Evolutionary conservation across 2,329 filamentous ascomycete genomes (phyloP).

Genomic region (Aspergillus cejpii): DNA sequence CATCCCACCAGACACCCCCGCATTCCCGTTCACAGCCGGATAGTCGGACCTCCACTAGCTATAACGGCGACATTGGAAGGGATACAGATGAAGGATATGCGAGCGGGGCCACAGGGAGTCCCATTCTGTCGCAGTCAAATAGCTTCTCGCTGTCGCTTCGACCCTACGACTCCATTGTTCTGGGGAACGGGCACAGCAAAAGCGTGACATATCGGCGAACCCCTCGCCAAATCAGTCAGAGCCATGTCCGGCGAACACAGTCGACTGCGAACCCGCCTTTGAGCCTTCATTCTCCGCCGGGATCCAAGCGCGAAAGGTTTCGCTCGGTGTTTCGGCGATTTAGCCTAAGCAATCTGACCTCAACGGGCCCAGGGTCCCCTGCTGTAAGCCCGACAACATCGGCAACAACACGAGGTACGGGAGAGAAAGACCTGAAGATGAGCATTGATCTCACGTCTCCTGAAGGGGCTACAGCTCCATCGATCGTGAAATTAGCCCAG

Average conservation of each 20-base stretch:
- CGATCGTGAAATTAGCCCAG: constrained; percentile 35
- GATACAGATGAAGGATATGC: constrained; percentile 27
- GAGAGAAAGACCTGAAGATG: constrained; percentile 23
- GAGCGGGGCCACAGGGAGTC: constrained; percentile 17
- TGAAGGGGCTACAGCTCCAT: constrained; percentile 26
- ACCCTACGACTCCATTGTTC: constrained; percentile 12
- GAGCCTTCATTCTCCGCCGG: constrained; percentile 6
- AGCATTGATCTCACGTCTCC: constrained; percentile 33
- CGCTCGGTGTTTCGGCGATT: constrained; percentile 16
- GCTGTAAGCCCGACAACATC: constrained; percentile 10
- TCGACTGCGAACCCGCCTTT: constrained; percentile 12
- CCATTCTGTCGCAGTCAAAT: constrained; percentile 9
- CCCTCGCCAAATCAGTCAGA: constrained; percentile 3
- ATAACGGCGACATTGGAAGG: constrained; percentile 13
- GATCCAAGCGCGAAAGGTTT: constrained; percentile 18
- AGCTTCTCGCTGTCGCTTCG: constrained; percentile 12
- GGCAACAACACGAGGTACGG: constrained; percentile 1
- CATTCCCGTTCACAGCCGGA: constrained; percentile 9
- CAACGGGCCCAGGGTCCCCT: constrained; percentile 1
- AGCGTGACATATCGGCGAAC: constrained; percentile 14
- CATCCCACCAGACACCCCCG: constrained; percentile 21
- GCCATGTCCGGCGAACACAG: constrained; percentile 16
- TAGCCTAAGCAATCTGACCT: constrained; percentile 10
- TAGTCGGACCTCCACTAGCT: constrained; percentile 2
- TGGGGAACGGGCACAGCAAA: constrained; percentile 15